Base-by-base conservation (phyloP, 1,139 yeast genomes). In the Kodamaea suecica region DNA sequence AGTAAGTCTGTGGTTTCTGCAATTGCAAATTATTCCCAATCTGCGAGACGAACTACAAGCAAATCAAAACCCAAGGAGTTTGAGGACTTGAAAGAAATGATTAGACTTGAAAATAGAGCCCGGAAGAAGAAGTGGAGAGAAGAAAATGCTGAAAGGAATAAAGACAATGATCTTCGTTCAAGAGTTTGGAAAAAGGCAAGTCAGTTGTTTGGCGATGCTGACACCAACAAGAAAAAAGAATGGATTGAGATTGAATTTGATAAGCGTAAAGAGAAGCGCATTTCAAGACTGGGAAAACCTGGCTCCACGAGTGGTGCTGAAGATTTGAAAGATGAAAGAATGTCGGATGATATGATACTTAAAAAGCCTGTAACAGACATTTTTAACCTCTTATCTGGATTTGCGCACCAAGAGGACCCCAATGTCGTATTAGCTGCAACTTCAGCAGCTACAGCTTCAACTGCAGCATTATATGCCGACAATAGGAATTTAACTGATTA, bases 71-170 rank as follows among this genome's bases (percentile, higher is more conserved):
- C 60, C 0, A 58, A 53, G 23, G 66, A 63, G 31, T 49, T 62
- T 3, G 56, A 60, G 8, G 73, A 67, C 37, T 52, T 60, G 35
- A 76, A 74, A 41, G 94, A 84, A 45, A 71, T 79, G 43, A 66
- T 78, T 7, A 63, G 86, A 28, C 55, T 76, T 17, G 95, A 82
- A 38, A 88, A 88, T 49, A 70, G 95, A 33, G 92, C 84, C 43
- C 71, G 97, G 26, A 92, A 92, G 62, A 82, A 88, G 62, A 77
- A 79, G 47, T 92, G 97, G 97, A 76, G 97, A 52, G 92, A 80
- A 42, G 81, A 78, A 24, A 88, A 90, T 54, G 74, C 76, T 11
- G 84, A 83, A 43, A 71, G 94, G 44, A 90, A 90, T 55, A 82
- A 86, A 60, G 96, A 87, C 54, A 84, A 85, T 48, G 97, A 90